These are phyloP conservation scores for Penicillium sp. DNA, from an alignment of 2,329 filamentous ascomycete genomes.

Conservation along the genomic window DNA sequence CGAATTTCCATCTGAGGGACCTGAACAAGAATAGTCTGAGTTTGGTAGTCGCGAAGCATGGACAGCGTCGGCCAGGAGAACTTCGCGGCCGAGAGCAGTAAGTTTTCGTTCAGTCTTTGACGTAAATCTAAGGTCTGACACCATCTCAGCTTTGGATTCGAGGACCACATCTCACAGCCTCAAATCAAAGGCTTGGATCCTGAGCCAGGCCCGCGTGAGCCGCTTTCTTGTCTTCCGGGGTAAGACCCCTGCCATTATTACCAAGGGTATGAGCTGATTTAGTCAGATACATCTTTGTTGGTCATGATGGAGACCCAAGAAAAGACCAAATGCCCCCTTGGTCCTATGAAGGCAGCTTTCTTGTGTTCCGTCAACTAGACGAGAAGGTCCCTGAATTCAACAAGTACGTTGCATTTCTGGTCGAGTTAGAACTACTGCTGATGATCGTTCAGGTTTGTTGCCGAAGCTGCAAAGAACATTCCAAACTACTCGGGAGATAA, in stretches of 20 bases:
- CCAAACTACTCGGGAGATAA: conserved; percentile 6
- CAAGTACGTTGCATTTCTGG: not conserved
- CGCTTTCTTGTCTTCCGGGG: conserved; percentile 35
- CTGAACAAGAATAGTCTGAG: conserved; percentile 7
- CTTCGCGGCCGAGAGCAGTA: conserved; percentile 14
- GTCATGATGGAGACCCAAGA: conserved; percentile 35
- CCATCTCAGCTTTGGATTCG: conserved; percentile 41
- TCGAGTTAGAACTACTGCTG: not conserved
- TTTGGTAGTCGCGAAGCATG: not conserved
- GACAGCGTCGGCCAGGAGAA: conserved; percentile 1
- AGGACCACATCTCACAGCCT: conserved; percentile 46
- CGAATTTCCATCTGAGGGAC: conserved; percentile 9
- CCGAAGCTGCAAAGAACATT: conserved; percentile 27
- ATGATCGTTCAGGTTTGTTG: not conserved
- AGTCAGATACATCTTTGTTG: conserved; percentile 35
- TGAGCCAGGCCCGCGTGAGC: conserved; percentile 24
- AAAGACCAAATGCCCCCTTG: conserved; percentile 33
- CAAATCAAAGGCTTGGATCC: conserved; percentile 33
- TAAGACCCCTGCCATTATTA: not conserved
- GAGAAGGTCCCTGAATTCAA: conserved; percentile 49
- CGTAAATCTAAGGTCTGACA: not conserved
- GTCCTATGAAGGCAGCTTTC: conserved; percentile 48
- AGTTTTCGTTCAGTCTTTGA: not conserved
- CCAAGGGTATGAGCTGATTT: not conserved
- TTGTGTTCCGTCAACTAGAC: conserved; percentile 47